Evolutionary conservation across 2,329 filamentous ascomycete species (phyloP).

Genomic region (Epichloe bromicola): DNA sequence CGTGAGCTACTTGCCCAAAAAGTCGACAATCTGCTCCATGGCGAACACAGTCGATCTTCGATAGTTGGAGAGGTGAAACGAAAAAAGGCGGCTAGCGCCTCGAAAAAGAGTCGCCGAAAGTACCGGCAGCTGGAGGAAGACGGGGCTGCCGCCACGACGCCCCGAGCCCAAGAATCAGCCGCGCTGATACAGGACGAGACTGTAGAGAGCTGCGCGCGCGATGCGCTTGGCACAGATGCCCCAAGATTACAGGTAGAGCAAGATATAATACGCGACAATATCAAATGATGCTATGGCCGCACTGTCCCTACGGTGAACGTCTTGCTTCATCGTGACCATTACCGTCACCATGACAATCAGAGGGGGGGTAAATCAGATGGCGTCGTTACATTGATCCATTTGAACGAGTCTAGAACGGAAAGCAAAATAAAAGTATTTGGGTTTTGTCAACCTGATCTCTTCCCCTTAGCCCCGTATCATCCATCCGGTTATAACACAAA

Average conservation of each 20-base stretch:
- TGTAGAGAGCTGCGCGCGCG: not conserved
- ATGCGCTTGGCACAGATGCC: not conserved
- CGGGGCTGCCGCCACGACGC: slow-evolving; percentile 16
- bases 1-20: slow-evolving; percentile 62
- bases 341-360: not conserved
- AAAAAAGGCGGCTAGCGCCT: slow-evolving; percentile 60
- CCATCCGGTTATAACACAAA: slow-evolving; percentile 38
- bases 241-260: not conserved
- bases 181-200: not conserved
- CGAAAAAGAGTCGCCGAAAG: slow-evolving; percentile 75
- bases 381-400: slow-evolving; percentile 5
- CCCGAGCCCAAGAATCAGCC: not conserved
- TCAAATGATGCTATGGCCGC: not conserved
- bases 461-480: slow-evolving; percentile 35
- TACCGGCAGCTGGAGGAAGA: slow-evolving; percentile 50
- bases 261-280: not conserved
- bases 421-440: slow-evolving; percentile 34
- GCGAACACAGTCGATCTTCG: slow-evolving; percentile 51
- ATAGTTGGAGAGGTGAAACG: slow-evolving; percentile 50
- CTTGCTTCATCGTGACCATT: not conserved
- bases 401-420: slow-evolving; percentile 22
- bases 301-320: not conserved
- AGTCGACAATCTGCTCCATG: slow-evolving; percentile 60
- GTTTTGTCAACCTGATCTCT: slow-evolving; percentile 44
- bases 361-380: not conserved